Evolutionary conservation across 164 flowering plant species (phyloP).

Genomic region (Litsea cubeba): DNA sequence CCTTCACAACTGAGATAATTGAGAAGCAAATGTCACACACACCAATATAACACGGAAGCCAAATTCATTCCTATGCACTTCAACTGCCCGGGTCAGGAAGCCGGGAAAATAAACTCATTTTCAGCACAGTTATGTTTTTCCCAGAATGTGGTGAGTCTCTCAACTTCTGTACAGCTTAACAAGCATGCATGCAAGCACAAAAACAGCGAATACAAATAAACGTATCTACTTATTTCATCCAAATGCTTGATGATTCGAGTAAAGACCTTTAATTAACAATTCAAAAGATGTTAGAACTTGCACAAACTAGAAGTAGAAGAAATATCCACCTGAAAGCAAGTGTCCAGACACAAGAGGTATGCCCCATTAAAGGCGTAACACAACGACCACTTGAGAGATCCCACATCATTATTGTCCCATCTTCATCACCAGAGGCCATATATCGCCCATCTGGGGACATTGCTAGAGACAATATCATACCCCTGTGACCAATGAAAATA

Average conservation of each 20-base stretch:
- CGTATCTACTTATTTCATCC: too few species aligned
- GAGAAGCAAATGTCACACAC: not conserved
- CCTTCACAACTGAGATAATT: conserved; percentile 75
- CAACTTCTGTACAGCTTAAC: too few species aligned
- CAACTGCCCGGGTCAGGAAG: not conserved
- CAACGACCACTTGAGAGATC: conserved; percentile 90
- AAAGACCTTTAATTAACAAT: too few species aligned
- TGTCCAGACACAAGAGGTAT: conserved; percentile 89
- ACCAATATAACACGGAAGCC: not conserved
- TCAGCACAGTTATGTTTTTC: too few species aligned
- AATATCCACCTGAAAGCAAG: conserved; percentile 75
- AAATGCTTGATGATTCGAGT: too few species aligned
- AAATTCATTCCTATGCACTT: too few species aligned
- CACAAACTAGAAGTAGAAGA: not conserved
- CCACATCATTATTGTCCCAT: conserved; percentile 99
- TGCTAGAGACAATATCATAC: conserved; percentile 84
- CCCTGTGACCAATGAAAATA: conserved; percentile 91
- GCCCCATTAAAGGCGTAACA: conserved; percentile 83
- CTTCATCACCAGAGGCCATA: conserved; percentile 99
- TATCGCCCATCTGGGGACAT: conserved; percentile 98
- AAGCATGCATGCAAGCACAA: too few species aligned
- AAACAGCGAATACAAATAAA: too few species aligned
- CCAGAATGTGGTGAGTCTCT: too few species aligned
- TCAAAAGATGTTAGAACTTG: too few species aligned
- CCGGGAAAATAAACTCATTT: not conserved